phyloP scores from a whole-genome alignment of 345 rosid species.

The Eucalyptus grandis region DNA sequence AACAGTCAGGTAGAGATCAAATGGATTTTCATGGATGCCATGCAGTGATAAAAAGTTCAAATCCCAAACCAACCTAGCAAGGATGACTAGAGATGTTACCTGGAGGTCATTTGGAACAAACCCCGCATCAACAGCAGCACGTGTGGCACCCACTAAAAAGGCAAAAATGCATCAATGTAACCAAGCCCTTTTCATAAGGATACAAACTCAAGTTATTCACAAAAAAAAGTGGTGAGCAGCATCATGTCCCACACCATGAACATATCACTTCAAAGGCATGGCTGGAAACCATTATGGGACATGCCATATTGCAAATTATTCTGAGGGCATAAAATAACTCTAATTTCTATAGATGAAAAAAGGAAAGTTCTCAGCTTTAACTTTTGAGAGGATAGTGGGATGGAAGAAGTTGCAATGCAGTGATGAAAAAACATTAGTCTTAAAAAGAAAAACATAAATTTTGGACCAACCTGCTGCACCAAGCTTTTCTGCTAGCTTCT shows the following conservation, averaged over 20 bases:
- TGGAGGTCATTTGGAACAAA: slow-evolving; percentile 94
- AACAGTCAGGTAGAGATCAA: neutral
- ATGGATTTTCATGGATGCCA: neutral
- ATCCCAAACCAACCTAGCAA: neutral
- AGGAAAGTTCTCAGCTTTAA: neutral
- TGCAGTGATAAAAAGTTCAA: neutral
- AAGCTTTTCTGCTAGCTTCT: slow-evolving; percentile 93
- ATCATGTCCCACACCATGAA: neutral
- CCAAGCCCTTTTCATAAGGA: neutral
- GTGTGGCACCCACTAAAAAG: slow-evolving; percentile 90
- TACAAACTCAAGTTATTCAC: neutral
- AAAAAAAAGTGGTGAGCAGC: neutral
- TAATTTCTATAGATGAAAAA: neutral
- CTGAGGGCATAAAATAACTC: neutral
- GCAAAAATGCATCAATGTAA: neutral
- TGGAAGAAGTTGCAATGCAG: neutral
- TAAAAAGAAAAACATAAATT: neutral
- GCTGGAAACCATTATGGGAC: neutral
- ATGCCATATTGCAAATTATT: neutral
- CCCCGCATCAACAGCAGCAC: slow-evolving; percentile 99
- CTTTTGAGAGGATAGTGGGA: neutral
- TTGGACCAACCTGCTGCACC: slow-evolving; percentile 75
- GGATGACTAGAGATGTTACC: slow-evolving; percentile 26
- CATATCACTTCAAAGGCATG: neutral
- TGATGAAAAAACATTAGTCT: neutral